Conservation (phyloP, 257 asterid species). For the Parsonsia alboflavescens region DNA sequence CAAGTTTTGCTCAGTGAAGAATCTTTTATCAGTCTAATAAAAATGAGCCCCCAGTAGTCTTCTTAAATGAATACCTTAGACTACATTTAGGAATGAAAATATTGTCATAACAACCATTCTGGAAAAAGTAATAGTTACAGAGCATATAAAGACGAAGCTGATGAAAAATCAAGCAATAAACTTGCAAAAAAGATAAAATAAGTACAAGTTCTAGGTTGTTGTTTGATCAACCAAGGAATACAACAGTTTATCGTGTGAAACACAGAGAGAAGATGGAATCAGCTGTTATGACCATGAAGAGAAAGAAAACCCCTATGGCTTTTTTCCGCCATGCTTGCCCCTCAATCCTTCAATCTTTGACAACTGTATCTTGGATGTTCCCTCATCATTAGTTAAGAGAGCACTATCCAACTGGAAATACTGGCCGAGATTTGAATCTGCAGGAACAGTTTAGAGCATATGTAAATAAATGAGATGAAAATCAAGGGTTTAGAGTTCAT, state of each 20-base stretch:
- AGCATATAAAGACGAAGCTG: background rate
- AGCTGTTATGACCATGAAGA: background rate
- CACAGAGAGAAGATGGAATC: background rate
- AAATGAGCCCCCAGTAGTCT: too few relatives aligned
- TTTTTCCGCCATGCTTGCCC: background rate
- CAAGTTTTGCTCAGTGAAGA: too few relatives aligned
- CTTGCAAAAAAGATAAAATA: background rate
- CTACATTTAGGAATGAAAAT: background rate
- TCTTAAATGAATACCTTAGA: background rate
- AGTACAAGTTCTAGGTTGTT: background rate
- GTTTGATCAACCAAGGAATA: background rate
- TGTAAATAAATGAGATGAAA: background rate
- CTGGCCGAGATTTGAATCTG: background rate
- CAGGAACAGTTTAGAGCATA: background rate
- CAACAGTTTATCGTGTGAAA: background rate
- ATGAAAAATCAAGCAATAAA: background rate
- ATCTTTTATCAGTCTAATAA: too few relatives aligned
- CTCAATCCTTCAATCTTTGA: background rate
- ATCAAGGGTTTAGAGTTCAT: background rate
- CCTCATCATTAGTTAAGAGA: background rate
- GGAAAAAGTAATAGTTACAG: background rate
- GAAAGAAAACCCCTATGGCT: background rate
- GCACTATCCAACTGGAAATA: background rate
- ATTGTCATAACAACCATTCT: conserved; percentile 6
- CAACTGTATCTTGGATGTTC: background rate